Evolutionary conservation across 2,329 filamentous ascomycete species (phyloP).

Genomic region (Cordyceps cateniannulata): DNA sequence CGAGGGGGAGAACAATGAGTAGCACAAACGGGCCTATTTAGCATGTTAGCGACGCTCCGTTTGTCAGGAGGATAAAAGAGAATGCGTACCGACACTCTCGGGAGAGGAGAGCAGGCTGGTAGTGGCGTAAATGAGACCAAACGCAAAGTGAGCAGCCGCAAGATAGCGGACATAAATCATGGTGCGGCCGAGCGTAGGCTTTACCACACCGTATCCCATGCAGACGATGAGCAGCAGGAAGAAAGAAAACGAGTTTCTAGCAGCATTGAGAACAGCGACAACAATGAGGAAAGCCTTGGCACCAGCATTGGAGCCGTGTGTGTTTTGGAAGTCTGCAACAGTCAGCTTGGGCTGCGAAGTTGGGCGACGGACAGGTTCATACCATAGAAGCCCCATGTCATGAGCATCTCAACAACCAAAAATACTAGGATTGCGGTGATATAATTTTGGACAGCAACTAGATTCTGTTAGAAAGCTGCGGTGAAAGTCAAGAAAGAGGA

Average conservation of each 20-base stretch:
- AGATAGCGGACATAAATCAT: constrained; percentile 93
- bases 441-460: constrained; percentile 95
- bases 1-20: constrained; percentile 86
- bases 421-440: constrained; percentile 96
- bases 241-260: constrained; percentile 95
- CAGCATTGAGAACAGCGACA: constrained; percentile 89
- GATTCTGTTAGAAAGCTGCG: constrained; percentile 25
- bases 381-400: constrained; percentile 98
- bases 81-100: constrained; percentile 62
- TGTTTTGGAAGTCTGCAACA: constrained; percentile 75
- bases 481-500: neutral
- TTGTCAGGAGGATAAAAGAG: neutral
- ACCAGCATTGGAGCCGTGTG: constrained; percentile 69
- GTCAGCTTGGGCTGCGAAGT: constrained; percentile 27
- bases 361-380: constrained; percentile 21
- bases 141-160: constrained; percentile 87
- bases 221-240: constrained; percentile 96
- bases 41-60: constrained; percentile 15
- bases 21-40: constrained; percentile 72
- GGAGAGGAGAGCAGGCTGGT: constrained; percentile 84
- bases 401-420: constrained; percentile 89
- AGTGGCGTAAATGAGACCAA: constrained; percentile 88
- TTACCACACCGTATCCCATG: constrained; percentile 99
- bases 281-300: constrained; percentile 83
- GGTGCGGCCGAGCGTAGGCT: constrained; percentile 80